Evolutionary conservation across 2,329 filamentous ascomycete genomes (phyloP).

Genomic region (Parascedosporium putredinis): DNA sequence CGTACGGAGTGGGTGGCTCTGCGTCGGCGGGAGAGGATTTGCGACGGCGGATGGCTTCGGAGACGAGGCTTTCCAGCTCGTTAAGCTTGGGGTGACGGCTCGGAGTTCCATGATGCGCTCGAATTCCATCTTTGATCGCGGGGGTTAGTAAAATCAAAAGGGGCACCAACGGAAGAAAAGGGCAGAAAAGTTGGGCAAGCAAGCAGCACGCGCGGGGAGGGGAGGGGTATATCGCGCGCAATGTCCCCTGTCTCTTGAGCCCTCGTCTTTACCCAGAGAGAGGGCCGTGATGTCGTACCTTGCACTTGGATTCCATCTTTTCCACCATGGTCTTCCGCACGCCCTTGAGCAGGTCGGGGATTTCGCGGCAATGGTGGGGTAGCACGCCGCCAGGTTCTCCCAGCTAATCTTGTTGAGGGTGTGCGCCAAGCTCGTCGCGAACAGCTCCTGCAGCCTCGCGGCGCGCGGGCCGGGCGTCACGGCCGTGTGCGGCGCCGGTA

Average conservation of each 20-base stretch:
- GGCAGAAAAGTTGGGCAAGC: too few species aligned
- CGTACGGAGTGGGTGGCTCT: conserved; percentile 35
- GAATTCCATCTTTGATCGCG: conserved; percentile 45
- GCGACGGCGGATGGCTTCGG: conserved; percentile 34
- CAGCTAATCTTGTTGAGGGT: conserved; percentile 46
- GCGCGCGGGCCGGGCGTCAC: conserved; percentile 47
- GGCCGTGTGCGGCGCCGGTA: conserved; percentile 30
- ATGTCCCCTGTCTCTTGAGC: too few species aligned
- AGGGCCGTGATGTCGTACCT: conserved; percentile 21
- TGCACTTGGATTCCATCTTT: conserved; percentile 41
- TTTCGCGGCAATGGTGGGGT: conserved; percentile 44
- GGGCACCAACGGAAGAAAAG: too few species aligned
- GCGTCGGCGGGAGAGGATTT: conserved; percentile 18
- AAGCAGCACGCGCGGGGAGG: too few species aligned
- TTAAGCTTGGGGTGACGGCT: conserved; percentile 48
- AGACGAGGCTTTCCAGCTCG: conserved; percentile 44
- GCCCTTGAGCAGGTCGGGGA: conserved; percentile 40
- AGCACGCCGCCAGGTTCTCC: conserved; percentile 50
- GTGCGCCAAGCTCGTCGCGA: conserved; percentile 38
- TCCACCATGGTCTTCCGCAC: conserved; percentile 50
- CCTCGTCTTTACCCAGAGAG: too few species aligned
- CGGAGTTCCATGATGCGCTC: conserved; percentile 39
- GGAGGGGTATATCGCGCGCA: too few species aligned
- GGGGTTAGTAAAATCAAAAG: too few species aligned
- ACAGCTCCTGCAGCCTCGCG: conserved; percentile 41